Evolutionary conservation across 768 basidiomycete genomes (phyloP).

Genomic region (Kwoniella botswanensis): DNA sequence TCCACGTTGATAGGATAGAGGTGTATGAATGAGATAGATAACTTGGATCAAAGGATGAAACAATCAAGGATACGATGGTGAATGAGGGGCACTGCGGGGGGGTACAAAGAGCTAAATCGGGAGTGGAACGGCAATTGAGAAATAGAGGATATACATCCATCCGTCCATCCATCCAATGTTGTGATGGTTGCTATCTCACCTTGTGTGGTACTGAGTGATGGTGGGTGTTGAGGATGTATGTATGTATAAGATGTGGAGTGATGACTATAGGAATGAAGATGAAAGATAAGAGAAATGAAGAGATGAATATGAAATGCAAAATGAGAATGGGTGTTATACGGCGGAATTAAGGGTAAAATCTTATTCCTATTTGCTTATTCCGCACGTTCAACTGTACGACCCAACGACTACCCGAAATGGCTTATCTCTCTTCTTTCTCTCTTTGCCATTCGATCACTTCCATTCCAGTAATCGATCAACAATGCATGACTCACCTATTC

Average conservation of each 20-base stretch:
- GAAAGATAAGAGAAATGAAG: background rate
- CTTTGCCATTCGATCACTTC: background rate
- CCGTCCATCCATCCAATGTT: background rate
- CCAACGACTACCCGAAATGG: constrained; percentile 10
- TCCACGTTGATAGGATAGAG: background rate
- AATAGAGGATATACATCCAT: background rate
- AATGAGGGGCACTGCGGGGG: background rate
- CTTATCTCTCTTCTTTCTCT: constrained; percentile 11
- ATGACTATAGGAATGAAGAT: background rate
- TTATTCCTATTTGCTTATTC: background rate
- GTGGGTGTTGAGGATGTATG: background rate
- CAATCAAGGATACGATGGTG: background rate
- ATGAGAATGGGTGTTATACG: background rate
- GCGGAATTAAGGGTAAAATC: constrained; percentile 3
- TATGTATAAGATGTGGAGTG: constrained; percentile 1
- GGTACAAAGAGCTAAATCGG: background rate
- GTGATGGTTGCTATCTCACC: background rate
- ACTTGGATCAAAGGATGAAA: constrained; percentile 4
- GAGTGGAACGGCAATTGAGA: background rate
- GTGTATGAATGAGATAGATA: background rate
- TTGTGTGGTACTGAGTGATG: background rate
- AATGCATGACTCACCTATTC: constrained; percentile 1
- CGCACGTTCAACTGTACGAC: background rate
- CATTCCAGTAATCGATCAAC: background rate
- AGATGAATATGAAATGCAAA: background rate